Evolutionary conservation across 768 basidiomycete genomes (phyloP), one percentile per base, ranked within the genome.

Genomic region (Rubroboletus satanas): DNA sequence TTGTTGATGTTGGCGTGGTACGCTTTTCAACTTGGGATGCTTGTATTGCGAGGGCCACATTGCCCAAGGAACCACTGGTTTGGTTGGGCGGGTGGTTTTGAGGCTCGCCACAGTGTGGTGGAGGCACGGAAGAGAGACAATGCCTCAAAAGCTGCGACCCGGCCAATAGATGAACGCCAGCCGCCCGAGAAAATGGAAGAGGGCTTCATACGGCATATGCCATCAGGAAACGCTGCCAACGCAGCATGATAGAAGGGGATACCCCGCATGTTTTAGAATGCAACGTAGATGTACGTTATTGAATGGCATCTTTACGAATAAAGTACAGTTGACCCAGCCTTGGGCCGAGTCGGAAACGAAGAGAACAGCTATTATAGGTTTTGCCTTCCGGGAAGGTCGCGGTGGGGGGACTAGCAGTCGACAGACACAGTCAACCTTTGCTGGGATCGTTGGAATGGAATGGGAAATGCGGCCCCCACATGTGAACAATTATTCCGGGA

Each of bases 21-120:
- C 36, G 82, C 71, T 0, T 81, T 78, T 59, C 79, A 82, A 57
- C 61, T 91, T 1, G 46, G 79, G 28, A 55, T 89, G 4, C 77
- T 90, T 5, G 68, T 87, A 10, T 38, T 81, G 28, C 79, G 90
- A 28, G 90, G 90, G 0, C 90, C 90, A 8, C 88, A 90, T 46
- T 70, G 69, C 37, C 62, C 69, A 1, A 54, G 69, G 35, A 54
- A 68, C 41, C 72, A 78, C 38, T 87, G 86, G 85, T 73, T 86
- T 63, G 84, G 87, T 7, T 87, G 79, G 65, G 77, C 80, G 57
- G 85, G 83, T 8, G 83, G 85, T 5, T 60, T 76, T 26, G 74
- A 76, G 62, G 68, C 75, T 17, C 69, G 77, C 37, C 80, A 72
- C 57, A 66, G 62, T 5, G 72, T 76, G 17, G 66, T 77, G 15